phyloP scores from a whole-genome alignment of 805 yeast genomes.

The Wickerhamiella azyma region DNA sequence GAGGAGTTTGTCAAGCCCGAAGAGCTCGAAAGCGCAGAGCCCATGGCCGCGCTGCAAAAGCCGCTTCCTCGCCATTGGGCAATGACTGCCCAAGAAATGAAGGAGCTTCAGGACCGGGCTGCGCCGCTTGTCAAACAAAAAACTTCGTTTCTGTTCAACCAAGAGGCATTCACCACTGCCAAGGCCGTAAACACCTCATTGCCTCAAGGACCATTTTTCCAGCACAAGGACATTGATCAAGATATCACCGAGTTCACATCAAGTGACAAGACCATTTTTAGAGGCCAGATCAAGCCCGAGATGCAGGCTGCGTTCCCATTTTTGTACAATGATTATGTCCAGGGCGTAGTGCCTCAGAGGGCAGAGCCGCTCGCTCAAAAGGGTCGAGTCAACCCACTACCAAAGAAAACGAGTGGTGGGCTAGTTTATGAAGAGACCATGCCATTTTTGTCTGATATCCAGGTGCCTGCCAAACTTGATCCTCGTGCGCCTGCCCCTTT shows the following conservation, averaged over 20 bases:
- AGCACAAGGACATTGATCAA: slow-evolving; percentile 40
- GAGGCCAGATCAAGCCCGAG: slow-evolving; percentile 67
- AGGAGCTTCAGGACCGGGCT: background rate
- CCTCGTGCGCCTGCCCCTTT: slow-evolving; percentile 39
- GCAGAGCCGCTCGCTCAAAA: background rate
- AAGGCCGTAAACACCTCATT: slow-evolving; percentile 76
- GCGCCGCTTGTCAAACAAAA: background rate
- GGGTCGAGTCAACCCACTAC: background rate
- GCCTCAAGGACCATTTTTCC: slow-evolving; percentile 85
- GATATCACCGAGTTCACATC: slow-evolving; percentile 87
- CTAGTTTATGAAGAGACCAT: background rate
- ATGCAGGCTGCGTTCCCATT: slow-evolving; percentile 78
- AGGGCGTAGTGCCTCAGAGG: slow-evolving; percentile 40
- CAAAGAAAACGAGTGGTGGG: background rate
- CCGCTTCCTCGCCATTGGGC: background rate
- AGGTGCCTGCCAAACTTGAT: slow-evolving; percentile 6
- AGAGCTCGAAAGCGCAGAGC: slow-evolving; percentile 64
- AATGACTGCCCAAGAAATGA: background rate
- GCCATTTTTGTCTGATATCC: slow-evolving; percentile 37
- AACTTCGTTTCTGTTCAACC: slow-evolving; percentile 30
- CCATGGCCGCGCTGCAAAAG: slow-evolving; percentile 20
- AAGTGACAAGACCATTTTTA: slow-evolving; percentile 70
- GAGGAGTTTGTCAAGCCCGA: slow-evolving; percentile 80
- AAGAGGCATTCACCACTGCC: slow-evolving; percentile 63
- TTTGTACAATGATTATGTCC: slow-evolving; percentile 64